A percentile compares a stretch with the other conserved stretches of the same genome.
Evolutionary conservation across 2,329 filamentous ascomycete species (phyloP).

Genomic region (Coleophoma crateriformis): DNA sequence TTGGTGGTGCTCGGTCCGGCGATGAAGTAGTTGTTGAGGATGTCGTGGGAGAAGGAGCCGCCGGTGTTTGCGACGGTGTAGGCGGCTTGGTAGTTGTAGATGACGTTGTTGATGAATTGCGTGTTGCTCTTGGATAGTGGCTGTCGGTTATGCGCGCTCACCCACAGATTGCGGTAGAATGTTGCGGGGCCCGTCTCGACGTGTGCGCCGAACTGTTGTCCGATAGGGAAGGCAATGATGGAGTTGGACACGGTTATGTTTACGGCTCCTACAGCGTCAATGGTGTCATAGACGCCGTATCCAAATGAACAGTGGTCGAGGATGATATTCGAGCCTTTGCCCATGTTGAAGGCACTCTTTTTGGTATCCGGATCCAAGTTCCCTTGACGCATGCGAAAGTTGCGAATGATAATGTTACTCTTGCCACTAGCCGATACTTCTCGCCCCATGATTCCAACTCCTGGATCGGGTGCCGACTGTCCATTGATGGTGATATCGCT

Average conservation of each 20-base stretch:
- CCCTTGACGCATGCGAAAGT: conserved; percentile 49
- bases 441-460: conserved; percentile 30
- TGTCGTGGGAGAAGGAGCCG: conserved; percentile 41
- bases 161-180: conserved; percentile 48
- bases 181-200: conserved; percentile 45
- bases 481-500: conserved; percentile 39
- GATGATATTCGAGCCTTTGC: conserved; percentile 46
- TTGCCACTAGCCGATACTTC: conserved; percentile 7
- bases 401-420: conserved; percentile 44
- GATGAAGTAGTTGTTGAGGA: conserved; percentile 53
- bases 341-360: conserved; percentile 49
- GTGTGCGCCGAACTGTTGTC: conserved; percentile 46
- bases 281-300: conserved; percentile 50
- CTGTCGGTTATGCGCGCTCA: conserved; percentile 52
- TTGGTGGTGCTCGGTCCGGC: conserved; percentile 43
- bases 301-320: conserved; percentile 48
- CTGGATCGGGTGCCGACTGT: conserved; percentile 39
- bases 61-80: conserved; percentile 48
- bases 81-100: conserved; percentile 51
- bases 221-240: conserved; percentile 28
- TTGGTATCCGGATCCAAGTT: conserved; percentile 38
- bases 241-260: background rate
- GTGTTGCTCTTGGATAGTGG: conserved; percentile 52
- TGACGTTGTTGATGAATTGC: conserved; percentile 43
- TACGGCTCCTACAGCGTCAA: conserved; percentile 31